A percentile compares a stretch with the other conserved stretches of the same genome.
Conservation (phyloP, 805 yeast species). For the Ogataea paraovalis region DNA sequence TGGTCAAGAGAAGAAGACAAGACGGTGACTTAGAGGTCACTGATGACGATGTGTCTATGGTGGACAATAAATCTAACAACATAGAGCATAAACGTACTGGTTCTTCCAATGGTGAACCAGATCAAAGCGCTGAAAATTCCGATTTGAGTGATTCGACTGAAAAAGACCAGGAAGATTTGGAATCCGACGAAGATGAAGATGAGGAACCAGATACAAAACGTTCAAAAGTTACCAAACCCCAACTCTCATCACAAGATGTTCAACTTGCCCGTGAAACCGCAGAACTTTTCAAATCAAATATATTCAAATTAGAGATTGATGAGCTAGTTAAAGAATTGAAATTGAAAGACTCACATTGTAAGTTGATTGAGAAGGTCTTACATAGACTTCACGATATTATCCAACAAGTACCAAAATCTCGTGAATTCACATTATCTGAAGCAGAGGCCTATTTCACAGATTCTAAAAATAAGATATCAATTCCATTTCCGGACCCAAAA, state of each 20-base stretch:
- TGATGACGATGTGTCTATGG: neutral
- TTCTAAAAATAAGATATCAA: slow-evolving; percentile 43
- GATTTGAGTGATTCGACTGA: slow-evolving; percentile 25
- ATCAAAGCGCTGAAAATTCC: neutral
- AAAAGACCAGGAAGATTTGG: slow-evolving; percentile 21
- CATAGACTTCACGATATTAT: slow-evolving; percentile 70
- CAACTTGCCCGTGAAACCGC: slow-evolving; percentile 92
- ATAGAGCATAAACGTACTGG: neutral
- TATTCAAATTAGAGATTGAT: slow-evolving; percentile 92
- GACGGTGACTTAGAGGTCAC: slow-evolving; percentile 3
- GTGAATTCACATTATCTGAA: slow-evolving; percentile 49
- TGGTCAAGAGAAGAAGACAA: slow-evolving; percentile 6
- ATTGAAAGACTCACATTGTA: slow-evolving; percentile 63
- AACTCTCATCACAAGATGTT: slow-evolving; percentile 71
- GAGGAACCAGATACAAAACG: slow-evolving; percentile 11
- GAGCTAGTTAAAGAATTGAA: slow-evolving; percentile 80
- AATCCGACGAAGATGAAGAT: slow-evolving; percentile 5
- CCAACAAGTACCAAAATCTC: slow-evolving; percentile 56
- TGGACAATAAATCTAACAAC: neutral
- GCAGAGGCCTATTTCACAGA: slow-evolving; percentile 51
- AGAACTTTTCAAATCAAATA: slow-evolving; percentile 89
- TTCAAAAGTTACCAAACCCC: slow-evolving; percentile 11
- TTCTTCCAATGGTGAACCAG: neutral
- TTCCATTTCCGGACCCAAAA: slow-evolving; percentile 90
- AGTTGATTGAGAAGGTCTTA: slow-evolving; percentile 66